Evolutionary conservation across 2,329 filamentous ascomycete genomes (phyloP).

Genomic region (Cyclaneusma minus): DNA sequence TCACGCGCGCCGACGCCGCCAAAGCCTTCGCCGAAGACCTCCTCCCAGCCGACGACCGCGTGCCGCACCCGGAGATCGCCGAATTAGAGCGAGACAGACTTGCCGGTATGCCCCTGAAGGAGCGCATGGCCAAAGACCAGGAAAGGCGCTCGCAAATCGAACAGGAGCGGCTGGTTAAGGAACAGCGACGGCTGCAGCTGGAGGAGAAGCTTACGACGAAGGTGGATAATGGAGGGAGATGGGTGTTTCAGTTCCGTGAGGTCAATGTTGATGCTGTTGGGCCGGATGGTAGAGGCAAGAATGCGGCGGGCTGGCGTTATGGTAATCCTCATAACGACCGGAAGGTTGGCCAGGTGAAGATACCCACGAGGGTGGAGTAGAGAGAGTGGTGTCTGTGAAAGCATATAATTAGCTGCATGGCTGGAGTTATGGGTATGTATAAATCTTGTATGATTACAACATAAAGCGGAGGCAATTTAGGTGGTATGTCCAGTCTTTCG

Average conservation of each 20-base stretch:
- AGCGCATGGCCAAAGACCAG: conserved; percentile 19
- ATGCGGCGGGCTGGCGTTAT: conserved; percentile 45
- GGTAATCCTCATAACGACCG: conserved; percentile 47
- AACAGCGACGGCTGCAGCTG: conserved; percentile 11
- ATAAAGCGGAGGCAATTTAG: too few species aligned
- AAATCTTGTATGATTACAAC: too few species aligned
- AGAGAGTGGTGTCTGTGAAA: too few species aligned
- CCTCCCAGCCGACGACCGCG: conserved; percentile 42
- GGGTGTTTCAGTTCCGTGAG: conserved; percentile 47
- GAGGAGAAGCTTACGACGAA: conserved; percentile 26
- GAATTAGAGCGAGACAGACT: conserved; percentile 33
- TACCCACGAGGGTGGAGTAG: conserved; percentile 42
- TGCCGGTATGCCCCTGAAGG: conserved; percentile 20
- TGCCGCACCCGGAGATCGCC: conserved; percentile 47
- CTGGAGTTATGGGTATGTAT: too few species aligned
- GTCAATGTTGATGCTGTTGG: conserved; percentile 42
- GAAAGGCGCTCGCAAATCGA: conserved; percentile 21
- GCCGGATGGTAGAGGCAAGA: conserved; percentile 31
- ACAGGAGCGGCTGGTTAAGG: conserved; percentile 12
- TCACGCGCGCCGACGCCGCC: conserved; percentile 50
- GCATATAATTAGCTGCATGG: too few species aligned
- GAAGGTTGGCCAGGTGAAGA: conserved; percentile 49
- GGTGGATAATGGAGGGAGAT: conserved; percentile 31
- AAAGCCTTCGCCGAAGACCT: conserved; percentile 45
- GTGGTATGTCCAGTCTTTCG: too few species aligned